phyloP scores from a whole-genome alignment of 164 flowering plant genomes.

The Tetracentron sinense region DNA sequence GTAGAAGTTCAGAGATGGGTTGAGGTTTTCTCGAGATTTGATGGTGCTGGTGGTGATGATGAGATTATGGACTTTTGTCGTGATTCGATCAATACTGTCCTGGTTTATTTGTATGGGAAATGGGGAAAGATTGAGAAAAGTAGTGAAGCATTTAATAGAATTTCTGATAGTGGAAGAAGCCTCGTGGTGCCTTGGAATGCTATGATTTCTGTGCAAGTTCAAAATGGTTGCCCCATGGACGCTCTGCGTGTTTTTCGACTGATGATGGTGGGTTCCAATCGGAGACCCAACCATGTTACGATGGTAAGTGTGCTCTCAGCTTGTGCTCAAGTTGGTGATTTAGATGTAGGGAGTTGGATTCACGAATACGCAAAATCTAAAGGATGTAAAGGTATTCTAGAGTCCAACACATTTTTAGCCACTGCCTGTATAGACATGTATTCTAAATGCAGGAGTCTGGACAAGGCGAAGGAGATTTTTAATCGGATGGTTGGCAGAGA shows the following conservation, averaged over 20 bases:
- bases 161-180: slow-evolving; percentile 23
- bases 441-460: slow-evolving; percentile 55
- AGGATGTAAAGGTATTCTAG: too few species aligned
- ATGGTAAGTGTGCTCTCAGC: slow-evolving; percentile 63
- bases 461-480: slow-evolving; percentile 40
- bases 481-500: slow-evolving; percentile 36
- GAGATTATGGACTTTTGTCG: too few species aligned
- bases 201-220: slow-evolving; percentile 46
- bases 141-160: slow-evolving; percentile 38
- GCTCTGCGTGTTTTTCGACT: slow-evolving; percentile 43
- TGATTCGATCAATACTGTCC: too few species aligned
- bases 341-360: too few species aligned
- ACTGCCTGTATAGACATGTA: too few species aligned
- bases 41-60: slow-evolving; percentile 8
- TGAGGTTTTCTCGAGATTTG: slow-evolving; percentile 15
- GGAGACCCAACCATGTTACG: too few species aligned
- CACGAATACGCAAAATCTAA: too few species aligned
- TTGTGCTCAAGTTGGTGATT: too few species aligned
- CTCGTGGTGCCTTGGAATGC: slow-evolving; percentile 58
- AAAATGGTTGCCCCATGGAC: slow-evolving; percentile 47
- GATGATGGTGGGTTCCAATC: slow-evolving; percentile 25
- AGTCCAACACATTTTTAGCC: slow-evolving; percentile 39
- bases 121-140: too few species aligned
- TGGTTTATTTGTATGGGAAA: too few species aligned
- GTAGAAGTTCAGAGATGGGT: too few species aligned